These are phyloP conservation scores for Acanthamoeba rhysodes DNA, from an alignment of 208 protist species.

Conservation along the genomic window DNA sequence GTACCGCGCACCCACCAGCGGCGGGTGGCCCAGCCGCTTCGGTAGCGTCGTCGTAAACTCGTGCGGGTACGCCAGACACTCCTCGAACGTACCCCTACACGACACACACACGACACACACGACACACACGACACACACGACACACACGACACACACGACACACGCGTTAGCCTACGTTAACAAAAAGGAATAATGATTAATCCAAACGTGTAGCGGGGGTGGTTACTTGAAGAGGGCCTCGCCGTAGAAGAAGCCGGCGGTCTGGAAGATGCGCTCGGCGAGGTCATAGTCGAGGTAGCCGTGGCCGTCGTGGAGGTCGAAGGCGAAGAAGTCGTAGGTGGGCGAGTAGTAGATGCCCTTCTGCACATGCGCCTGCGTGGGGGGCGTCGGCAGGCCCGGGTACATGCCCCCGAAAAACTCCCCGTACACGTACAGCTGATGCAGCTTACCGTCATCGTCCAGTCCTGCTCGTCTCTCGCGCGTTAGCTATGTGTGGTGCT, in stretches of 20 bases:
- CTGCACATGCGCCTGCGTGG: background rate
- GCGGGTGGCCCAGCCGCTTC: background rate
- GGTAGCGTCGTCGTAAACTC: conserved; percentile 20
- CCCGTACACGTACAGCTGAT: conserved; percentile 24
- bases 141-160: too few relatives aligned
- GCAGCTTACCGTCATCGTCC: background rate
- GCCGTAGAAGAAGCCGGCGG: conserved; percentile 17
- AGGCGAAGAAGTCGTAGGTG: conserved; percentile 35
- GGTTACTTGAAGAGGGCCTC: background rate
- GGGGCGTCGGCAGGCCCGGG: background rate
- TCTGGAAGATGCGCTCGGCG: background rate
- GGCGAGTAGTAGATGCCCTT: conserved; percentile 53
- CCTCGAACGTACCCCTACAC: background rate
- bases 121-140: too few relatives aligned
- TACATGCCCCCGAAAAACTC: conserved; percentile 32
- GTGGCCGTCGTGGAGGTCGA: conserved; percentile 18
- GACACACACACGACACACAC: too few relatives aligned
- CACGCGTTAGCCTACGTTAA: background rate
- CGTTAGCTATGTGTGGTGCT: background rate
- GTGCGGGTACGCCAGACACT: conserved; percentile 5
- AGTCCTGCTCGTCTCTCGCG: background rate
- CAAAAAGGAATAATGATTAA: too few relatives aligned
- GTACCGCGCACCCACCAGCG: background rate
- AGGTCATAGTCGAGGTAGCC: conserved; percentile 30
- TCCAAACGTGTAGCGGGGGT: background rate